Percentiles rank a stretch among this genome's conserved stretches.
phyloP scores from a whole-genome alignment of 495 filamentous ascomycete species.

The Penicillium nucicola region DNA sequence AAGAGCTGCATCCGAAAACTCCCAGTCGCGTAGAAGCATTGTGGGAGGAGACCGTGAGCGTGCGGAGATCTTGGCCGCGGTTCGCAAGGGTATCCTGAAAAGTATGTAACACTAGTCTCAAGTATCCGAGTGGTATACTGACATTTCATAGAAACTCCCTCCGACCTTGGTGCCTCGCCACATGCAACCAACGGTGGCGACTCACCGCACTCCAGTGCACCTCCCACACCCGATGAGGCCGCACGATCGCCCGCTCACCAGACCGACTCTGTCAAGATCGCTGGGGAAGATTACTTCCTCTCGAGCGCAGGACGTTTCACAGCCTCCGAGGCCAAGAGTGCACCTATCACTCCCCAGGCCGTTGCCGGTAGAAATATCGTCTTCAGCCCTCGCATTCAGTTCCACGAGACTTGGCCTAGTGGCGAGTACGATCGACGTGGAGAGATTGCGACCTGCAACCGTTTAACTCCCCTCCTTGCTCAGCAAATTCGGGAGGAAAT shows the following conservation, averaged over 20 bases:
- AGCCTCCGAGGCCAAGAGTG: constrained; percentile 64
- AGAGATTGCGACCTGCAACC: constrained; percentile 97
- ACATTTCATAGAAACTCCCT: constrained; percentile 46
- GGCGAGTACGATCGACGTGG: constrained; percentile 95
- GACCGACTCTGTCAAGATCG: constrained; percentile 65
- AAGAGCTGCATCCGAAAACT: constrained; percentile 57
- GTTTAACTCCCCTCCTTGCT: constrained; percentile 91
- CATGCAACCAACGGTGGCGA: constrained; percentile 60
- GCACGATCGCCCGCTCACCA: constrained; percentile 54
- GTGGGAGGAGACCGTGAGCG: constrained; percentile 87
- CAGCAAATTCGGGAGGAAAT: constrained; percentile 99
- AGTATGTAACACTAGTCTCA: constrained; percentile 56
- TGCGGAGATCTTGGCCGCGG: constrained; percentile 82
- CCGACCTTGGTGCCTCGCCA: constrained; percentile 63
- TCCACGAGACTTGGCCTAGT: constrained; percentile 93
- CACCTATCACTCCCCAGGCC: constrained; percentile 72
- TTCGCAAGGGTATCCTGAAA: constrained; percentile 94
- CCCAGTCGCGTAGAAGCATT: constrained; percentile 73
- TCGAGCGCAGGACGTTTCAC: constrained; percentile 59
- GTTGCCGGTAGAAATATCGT: constrained; percentile 67
- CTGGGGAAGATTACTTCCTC: constrained; percentile 85
- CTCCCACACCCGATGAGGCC: constrained; percentile 78
- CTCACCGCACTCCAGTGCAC: constrained; percentile 76
- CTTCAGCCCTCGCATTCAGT: constrained; percentile 91
- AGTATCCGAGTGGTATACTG: constrained; percentile 11